Evolutionary conservation across 805 yeast genomes (phyloP).

Genomic region (Saccharomycopsis sp.): DNA sequence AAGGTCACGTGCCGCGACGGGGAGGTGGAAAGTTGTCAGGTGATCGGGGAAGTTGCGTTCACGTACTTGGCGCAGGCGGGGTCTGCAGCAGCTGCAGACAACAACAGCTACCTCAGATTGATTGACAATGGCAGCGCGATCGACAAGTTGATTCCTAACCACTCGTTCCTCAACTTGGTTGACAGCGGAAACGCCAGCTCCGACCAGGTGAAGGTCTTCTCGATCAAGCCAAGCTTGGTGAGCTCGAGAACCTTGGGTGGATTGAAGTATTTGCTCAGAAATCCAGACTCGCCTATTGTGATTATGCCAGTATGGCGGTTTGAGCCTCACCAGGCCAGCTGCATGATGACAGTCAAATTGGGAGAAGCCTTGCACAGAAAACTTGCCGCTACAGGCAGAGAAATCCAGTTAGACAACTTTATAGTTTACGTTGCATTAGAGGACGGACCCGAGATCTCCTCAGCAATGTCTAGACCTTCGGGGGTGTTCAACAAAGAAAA

Average conservation of each 20-base stretch:
- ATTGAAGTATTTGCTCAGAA: conserved; percentile 59
- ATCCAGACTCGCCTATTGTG: conserved; percentile 54
- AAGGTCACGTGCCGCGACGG: conserved; percentile 73
- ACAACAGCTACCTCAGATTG: conserved; percentile 35
- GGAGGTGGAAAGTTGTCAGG: conserved; percentile 46
- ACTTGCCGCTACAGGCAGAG: conserved; percentile 32
- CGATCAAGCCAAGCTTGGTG: conserved; percentile 43
- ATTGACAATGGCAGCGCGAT: conserved; percentile 36
- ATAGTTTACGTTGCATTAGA: conserved; percentile 45
- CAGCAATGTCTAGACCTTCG: conserved; percentile 85
- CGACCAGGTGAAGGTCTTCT: conserved; percentile 31
- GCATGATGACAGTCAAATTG: conserved; percentile 64
- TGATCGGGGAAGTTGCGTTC: conserved; percentile 83
- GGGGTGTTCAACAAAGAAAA: conserved; percentile 86
- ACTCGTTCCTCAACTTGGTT: conserved; percentile 45
- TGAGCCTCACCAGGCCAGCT: conserved; percentile 77
- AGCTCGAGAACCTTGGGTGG: conserved; percentile 70
- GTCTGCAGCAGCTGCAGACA: conserved; percentile 27
- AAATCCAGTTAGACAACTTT: conserved; percentile 30
- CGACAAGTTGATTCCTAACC: conserved; percentile 45
- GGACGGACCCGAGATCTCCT: conserved; percentile 55
- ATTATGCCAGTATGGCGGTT: conserved; percentile 86
- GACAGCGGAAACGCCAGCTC: conserved; percentile 27
- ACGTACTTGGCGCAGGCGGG: conserved; percentile 43
- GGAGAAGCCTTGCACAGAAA: conserved; percentile 37